Evolutionary conservation across 768 basidiomycete species (phyloP).

Genomic region (Trametes elegans): DNA sequence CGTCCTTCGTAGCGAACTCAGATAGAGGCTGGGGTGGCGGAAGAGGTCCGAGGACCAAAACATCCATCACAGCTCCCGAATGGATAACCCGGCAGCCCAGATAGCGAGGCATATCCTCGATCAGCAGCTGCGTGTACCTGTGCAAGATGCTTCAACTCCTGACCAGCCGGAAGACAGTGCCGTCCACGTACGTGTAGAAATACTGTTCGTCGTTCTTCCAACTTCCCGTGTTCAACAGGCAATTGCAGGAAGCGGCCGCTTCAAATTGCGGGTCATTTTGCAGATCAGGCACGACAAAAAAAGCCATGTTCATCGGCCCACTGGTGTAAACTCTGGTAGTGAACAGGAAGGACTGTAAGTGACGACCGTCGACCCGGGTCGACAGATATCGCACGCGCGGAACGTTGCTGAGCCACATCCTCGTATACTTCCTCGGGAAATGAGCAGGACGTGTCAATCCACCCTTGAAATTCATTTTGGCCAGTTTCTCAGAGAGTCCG

Average conservation of each 20-base stretch:
- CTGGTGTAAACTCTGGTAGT: constrained; percentile 32
- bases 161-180: neutral
- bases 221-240: constrained; percentile 28
- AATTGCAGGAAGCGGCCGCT: constrained; percentile 31
- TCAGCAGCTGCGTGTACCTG: constrained; percentile 32
- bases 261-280: constrained; percentile 24
- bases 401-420: constrained; percentile 37
- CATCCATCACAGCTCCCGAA: neutral
- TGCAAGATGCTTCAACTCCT: neutral
- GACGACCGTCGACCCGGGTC: too few relatives aligned
- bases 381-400: constrained; percentile 25
- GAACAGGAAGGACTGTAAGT: neutral
- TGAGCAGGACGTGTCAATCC: constrained; percentile 25
- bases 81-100: constrained; percentile 29
- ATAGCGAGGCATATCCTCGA: constrained; percentile 29
- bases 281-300: constrained; percentile 29
- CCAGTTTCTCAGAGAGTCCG: constrained; percentile 32
- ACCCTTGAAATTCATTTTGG: constrained; percentile 28
- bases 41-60: neutral
- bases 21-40: constrained; percentile 12
- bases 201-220: constrained; percentile 32
- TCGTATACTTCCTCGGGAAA: constrained; percentile 32
- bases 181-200: constrained; percentile 28
- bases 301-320: constrained; percentile 30
- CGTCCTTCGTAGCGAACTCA: constrained; percentile 27